A percentile compares a stretch with the other conserved stretches of the same genome.
phyloP scores from a whole-genome alignment of 805 yeast species.

The Candida argentea region DNA sequence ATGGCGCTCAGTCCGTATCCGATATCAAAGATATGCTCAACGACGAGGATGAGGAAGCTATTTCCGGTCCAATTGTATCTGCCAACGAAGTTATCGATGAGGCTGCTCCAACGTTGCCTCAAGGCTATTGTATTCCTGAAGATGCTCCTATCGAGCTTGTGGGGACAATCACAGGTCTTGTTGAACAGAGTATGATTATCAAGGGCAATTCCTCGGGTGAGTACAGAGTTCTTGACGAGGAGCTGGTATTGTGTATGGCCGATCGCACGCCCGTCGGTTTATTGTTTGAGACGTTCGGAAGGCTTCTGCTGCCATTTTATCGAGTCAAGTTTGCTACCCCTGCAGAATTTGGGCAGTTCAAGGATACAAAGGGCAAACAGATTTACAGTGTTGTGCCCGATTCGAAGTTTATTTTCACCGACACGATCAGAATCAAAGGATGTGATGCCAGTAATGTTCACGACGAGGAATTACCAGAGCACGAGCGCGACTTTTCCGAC shows the following conservation, averaged over 20 bases:
- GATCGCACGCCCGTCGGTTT: constrained; percentile 66
- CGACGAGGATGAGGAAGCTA: constrained; percentile 36
- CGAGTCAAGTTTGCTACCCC: constrained; percentile 54
- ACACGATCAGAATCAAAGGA: constrained; percentile 66
- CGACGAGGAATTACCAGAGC: constrained; percentile 89
- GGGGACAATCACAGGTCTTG: constrained; percentile 60
- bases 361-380: constrained; percentile 39
- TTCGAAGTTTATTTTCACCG: constrained; percentile 72
- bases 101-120: constrained; percentile 56
- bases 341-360: constrained; percentile 39
- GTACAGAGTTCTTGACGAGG: constrained; percentile 70
- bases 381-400: constrained; percentile 75
- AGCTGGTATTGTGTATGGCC: constrained; percentile 67
- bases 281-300: constrained; percentile 83
- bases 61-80: constrained; percentile 62
- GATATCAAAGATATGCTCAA: constrained; percentile 12
- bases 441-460: constrained; percentile 92
- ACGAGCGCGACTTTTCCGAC: constrained; percentile 91
- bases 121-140: constrained; percentile 48
- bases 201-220: constrained; percentile 76
- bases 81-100: constrained; percentile 70
- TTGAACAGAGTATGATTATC: constrained; percentile 63
- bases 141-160: constrained; percentile 58
- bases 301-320: constrained; percentile 71
- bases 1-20: constrained; percentile 3